These are phyloP conservation scores for Ilyonectria mors-panacis DNA, from an alignment of 2,329 filamentous ascomycete genomes.

Conservation along the genomic window DNA sequence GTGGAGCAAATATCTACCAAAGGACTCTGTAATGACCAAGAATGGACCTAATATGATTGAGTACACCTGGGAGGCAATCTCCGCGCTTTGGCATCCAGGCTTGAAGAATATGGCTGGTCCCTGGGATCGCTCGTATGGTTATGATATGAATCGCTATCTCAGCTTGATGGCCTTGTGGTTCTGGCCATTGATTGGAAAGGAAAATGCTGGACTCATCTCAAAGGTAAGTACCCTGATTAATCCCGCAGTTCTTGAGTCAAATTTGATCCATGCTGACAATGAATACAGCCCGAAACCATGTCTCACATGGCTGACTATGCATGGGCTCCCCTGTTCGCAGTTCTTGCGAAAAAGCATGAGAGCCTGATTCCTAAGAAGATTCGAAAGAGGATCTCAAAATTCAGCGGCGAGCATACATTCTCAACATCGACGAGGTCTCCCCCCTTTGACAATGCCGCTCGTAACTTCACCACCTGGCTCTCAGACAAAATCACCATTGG, in stretches of 20 bases:
- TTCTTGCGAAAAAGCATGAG: conserved; percentile 66
- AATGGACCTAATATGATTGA: conserved; percentile 67
- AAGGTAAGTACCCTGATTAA: conserved; percentile 43
- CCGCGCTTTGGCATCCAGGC: conserved; percentile 69
- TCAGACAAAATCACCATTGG: conserved; percentile 72
- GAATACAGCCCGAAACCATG: conserved; percentile 63
- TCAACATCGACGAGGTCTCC: conserved; percentile 65
- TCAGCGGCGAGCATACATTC: conserved; percentile 68
- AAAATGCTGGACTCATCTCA: conserved; percentile 53
- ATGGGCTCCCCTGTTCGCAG: conserved; percentile 69
- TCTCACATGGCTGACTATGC: conserved; percentile 73
- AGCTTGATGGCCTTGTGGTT: conserved; percentile 71
- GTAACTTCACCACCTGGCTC: conserved; percentile 74
- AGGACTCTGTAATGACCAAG: conserved; percentile 66
- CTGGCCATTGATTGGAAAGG: conserved; percentile 70
- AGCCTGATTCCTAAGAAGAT: conserved; percentile 61
- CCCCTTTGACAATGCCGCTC: conserved; percentile 68
- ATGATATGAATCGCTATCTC: conserved; percentile 74
- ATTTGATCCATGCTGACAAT: background rate
- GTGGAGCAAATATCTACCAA: conserved; percentile 72
- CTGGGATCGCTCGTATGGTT: conserved; percentile 75
- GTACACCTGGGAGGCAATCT: conserved; percentile 67
- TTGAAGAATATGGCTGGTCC: conserved; percentile 75
- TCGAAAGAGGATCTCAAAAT: conserved; percentile 59
- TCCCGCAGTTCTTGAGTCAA: too few species aligned